These are phyloP conservation scores for Pachyrhizus erosus DNA, from an alignment of 306 rosid genomes.

Conservation along the genomic window DNA sequence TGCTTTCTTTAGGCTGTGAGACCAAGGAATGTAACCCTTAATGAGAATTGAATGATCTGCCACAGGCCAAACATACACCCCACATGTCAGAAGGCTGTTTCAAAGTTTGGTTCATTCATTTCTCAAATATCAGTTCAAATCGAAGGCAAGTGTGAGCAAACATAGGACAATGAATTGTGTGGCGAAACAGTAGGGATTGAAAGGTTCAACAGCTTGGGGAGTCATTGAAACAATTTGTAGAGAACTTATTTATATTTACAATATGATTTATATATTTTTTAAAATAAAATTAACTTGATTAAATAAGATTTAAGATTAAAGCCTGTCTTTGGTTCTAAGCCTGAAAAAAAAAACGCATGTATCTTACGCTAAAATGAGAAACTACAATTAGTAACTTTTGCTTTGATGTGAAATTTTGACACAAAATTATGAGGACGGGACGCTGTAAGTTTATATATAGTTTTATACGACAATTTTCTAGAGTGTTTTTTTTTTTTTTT, in stretches of 20 bases:
- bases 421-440: too few relatives aligned
- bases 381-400: too few relatives aligned
- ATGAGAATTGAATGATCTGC: slow-evolving; percentile 51
- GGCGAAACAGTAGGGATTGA: slow-evolving; percentile 37
- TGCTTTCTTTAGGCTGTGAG: slow-evolving; percentile 40
- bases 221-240: too few relatives aligned
- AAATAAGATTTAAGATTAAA: background rate
- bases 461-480: too few relatives aligned
- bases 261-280: too few relatives aligned
- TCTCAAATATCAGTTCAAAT: slow-evolving; percentile 46
- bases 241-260: too few relatives aligned
- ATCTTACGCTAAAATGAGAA: too few relatives aligned
- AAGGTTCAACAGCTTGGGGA: slow-evolving; percentile 33
- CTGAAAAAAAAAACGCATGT: too few relatives aligned
- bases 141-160: slow-evolving; percentile 42
- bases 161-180: slow-evolving; percentile 35
- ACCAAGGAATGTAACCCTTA: slow-evolving; percentile 44
- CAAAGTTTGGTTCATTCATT: slow-evolving; percentile 55
- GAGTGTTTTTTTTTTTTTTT: too few relatives aligned
- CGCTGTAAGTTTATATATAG: too few relatives aligned
- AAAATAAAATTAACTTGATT: background rate
- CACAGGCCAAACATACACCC: slow-evolving; percentile 53
- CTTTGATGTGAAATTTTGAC: too few relatives aligned
- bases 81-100: slow-evolving; percentile 52
- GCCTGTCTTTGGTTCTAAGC: too few relatives aligned